phyloP scores from a whole-genome alignment of 495 filamentous ascomycete genomes.

The Venustampulla echinocandica region DNA sequence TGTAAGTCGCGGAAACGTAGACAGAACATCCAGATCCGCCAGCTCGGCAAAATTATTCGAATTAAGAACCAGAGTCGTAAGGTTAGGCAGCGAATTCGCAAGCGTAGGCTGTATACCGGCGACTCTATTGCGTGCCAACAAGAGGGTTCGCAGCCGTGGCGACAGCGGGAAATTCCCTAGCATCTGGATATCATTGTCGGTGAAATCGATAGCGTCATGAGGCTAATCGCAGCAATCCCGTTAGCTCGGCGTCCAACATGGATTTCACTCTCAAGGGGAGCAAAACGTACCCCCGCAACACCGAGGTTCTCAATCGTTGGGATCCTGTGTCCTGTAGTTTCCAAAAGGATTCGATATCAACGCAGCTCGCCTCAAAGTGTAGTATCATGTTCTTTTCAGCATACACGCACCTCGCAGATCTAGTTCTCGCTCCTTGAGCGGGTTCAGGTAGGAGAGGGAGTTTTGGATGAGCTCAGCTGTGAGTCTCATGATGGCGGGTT shows the following conservation, averaged over 20 bases:
- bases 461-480: constrained; percentile 85
- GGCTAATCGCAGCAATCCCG: constrained; percentile 30
- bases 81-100: constrained; percentile 62
- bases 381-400: constrained; percentile 96
- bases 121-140: constrained; percentile 85
- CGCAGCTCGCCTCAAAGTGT: constrained; percentile 71
- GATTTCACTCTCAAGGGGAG: too few species aligned
- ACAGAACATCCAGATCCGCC: constrained; percentile 79
- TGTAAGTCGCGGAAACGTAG: constrained; percentile 57
- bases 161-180: constrained; percentile 92
- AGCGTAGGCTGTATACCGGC: constrained; percentile 67
- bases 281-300: constrained; percentile 69
- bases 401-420: constrained; percentile 95
- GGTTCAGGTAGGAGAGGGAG: constrained; percentile 95
- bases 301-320: constrained; percentile 96
- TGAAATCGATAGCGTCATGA: constrained; percentile 94
- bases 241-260: too few species aligned
- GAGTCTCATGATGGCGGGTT: constrained; percentile 64
- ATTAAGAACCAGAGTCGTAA: constrained; percentile 70
- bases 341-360: constrained; percentile 64
- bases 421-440: constrained; percentile 94
- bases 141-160: constrained; percentile 74
- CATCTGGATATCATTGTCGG: constrained; percentile 89
- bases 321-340: constrained; percentile 87
- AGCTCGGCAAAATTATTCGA: constrained; percentile 68